A percentile compares a stretch with the other conserved stretches of the same genome.
Evolutionary conservation across 352 stramenopile genomes (phyloP).

Genomic region (Thalassiosira delicatula): DNA sequence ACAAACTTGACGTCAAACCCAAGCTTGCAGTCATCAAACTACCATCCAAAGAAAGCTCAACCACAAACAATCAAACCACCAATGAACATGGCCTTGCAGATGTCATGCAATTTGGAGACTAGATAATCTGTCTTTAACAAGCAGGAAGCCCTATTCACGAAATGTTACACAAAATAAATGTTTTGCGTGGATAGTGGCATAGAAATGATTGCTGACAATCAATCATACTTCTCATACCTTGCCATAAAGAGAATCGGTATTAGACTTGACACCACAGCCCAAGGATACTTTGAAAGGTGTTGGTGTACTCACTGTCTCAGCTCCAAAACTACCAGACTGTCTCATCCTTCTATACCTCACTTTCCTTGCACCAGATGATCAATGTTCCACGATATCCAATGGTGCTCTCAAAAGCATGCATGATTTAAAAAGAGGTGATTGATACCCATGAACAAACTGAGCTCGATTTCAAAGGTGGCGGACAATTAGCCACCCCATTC

Average conservation of each 20-base stretch:
- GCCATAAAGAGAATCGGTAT: neutral
- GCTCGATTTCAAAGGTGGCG: neutral
- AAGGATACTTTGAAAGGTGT: neutral
- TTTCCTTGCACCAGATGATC: conserved; percentile 1
- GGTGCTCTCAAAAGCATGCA: neutral
- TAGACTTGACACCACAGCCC: neutral
- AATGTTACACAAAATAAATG: conserved; percentile 6
- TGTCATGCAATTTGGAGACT: conserved; percentile 3
- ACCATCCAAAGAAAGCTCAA: neutral
- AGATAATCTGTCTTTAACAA: conserved; percentile 16
- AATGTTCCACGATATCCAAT: conserved; percentile 19
- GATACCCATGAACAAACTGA: neutral
- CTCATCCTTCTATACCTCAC: conserved; percentile 16
- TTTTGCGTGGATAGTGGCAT: conserved; percentile 22
- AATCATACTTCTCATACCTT: neutral
- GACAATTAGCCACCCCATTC: neutral
- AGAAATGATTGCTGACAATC: conserved; percentile 23
- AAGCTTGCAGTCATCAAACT: neutral
- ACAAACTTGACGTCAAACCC: neutral
- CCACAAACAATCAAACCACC: neutral
- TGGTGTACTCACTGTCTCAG: neutral
- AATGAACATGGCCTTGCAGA: neutral
- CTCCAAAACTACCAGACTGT: neutral
- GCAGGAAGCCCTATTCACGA: conserved; percentile 23
- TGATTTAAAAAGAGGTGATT: conserved; percentile 2